Evolutionary conservation across 1,284 basidiomycete genomes (phyloP), one percentile per base, ranked within the genome.

Genomic region (Marasmius fiardii): DNA sequence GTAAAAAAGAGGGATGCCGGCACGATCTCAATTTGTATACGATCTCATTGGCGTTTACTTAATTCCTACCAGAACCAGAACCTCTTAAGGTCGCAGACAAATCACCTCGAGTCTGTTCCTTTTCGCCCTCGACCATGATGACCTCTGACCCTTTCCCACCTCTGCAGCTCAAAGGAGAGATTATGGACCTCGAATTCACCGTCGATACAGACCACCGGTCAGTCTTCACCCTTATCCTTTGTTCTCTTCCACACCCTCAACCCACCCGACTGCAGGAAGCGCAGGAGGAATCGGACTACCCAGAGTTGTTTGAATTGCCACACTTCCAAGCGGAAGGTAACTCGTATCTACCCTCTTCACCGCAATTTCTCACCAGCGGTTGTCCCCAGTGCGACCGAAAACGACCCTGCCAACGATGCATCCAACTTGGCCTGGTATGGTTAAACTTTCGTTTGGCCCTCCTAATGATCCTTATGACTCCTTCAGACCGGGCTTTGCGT

Each of bases 241-340:
- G 21, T 35, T 43, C 37, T 18, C 10, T 20, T n/a, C 8, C 23
- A 18, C 10, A 11, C 41, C 20, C 18, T 53, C 47, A 26, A 66
- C 70, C 67, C 67, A 68, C 71, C 70, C 71, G 73, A 41, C 39
- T 33, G 18, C 51, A 79, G 78, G 67, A 83, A 83, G 66, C 81
- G 86, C 61, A 81, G 92, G 67, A 81, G 92, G 65, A 95, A 95
- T 74, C 80, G 93, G 66, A 93, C 92, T 39, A 94, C 92, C 6
- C 88, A 93, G 74, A 77, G 75, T 65, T 95, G 92, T 68, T 79
- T 95, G 55, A 93, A 94, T 65, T 95, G 92, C 72, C 93, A 95
- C 71, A 93, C 92, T 50, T 93, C 93, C 55, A 95, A 95, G 74
- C 79, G 92, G 65, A 95, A 93, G 80, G 92, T 92, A 59, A 4